Evolutionary conservation across 208 protist genomes (phyloP).

Genomic region (Strigomonas culicis): DNA sequence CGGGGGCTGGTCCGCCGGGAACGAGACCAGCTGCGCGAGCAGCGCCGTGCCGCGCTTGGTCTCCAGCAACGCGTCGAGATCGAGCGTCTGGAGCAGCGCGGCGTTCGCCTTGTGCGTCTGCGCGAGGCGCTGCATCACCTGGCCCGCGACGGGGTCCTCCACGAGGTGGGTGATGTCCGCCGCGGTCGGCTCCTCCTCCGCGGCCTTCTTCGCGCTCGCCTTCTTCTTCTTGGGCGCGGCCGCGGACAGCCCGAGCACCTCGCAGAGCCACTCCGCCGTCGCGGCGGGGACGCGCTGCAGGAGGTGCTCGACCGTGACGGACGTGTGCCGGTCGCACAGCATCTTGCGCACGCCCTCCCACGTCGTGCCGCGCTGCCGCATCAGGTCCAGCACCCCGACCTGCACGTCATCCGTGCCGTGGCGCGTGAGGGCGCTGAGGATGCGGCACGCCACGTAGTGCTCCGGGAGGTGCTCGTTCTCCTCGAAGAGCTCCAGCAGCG

Average conservation of each 20-base stretch:
- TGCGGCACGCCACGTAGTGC: conserved; percentile 80
- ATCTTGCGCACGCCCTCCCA: conserved; percentile 39
- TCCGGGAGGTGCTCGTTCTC: conserved; percentile 70
- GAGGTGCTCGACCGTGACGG: conserved; percentile 68
- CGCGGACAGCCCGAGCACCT: conserved; percentile 40
- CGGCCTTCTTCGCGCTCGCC: conserved; percentile 8
- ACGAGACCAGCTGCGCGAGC: conserved; percentile 48
- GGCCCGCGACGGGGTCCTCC: conserved; percentile 63
- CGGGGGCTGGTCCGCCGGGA: conserved; percentile 13
- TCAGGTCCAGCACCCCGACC: conserved; percentile 52
- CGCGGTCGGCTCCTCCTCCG: conserved; percentile 10
- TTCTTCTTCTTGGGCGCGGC: conserved; percentile 25
- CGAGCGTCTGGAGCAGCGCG: conserved; percentile 38
- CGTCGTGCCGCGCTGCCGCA: conserved; percentile 55
- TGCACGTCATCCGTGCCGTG: conserved; percentile 41
- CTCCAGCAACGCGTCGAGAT: conserved; percentile 37
- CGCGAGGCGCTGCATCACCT: conserved; percentile 60
- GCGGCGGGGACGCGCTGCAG: conserved; percentile 39
- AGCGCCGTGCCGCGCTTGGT: conserved; percentile 72
- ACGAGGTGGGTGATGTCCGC: conserved; percentile 60
- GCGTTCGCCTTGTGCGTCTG: conserved; percentile 25
- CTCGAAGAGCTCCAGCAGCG: conserved; percentile 71
- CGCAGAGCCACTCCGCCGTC: conserved; percentile 58
- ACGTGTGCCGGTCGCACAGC: conserved; percentile 72
- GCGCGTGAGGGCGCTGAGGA: conserved; percentile 75